A percentile compares a stretch with the other conserved stretches of the same genome.
These are phyloP conservation scores for Paramecium caudatum DNA, from an alignment of 73 alveolate genomes.

Conservation along the genomic window DNA sequence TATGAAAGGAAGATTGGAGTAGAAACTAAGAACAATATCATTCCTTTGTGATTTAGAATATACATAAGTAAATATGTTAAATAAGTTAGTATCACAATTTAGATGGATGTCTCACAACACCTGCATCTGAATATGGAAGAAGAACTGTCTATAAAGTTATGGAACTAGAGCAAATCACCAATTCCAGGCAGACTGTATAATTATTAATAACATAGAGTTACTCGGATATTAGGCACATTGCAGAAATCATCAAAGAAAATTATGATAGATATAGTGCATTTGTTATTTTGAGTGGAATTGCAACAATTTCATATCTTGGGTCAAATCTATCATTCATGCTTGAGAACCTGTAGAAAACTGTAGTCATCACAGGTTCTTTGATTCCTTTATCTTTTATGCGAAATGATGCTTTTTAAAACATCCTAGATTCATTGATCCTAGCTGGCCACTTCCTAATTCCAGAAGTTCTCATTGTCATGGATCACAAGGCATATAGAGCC, in stretches of 20 bases:
- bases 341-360: conserved; percentile 78
- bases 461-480: conserved; percentile 67
- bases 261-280: conserved; percentile 76
- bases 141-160: conserved; percentile 70
- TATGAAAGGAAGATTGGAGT: conserved; percentile 2
- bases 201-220: not conserved
- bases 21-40: conserved; percentile 54
- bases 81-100: conserved; percentile 6
- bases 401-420: conserved; percentile 77
- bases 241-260: conserved; percentile 74
- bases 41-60: conserved; percentile 72
- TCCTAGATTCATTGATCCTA: conserved; percentile 69
- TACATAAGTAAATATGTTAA: conserved; percentile 10
- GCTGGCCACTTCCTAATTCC: conserved; percentile 77
- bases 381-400: conserved; percentile 80
- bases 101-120: conserved; percentile 74
- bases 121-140: conserved; percentile 60
- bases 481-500: conserved; percentile 65
- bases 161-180: conserved; percentile 56
- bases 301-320: conserved; percentile 78
- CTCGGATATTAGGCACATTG: conserved; percentile 25
- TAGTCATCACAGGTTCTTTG: conserved; percentile 79
- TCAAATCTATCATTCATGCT: conserved; percentile 75
- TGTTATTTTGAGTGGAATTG: conserved; percentile 79
- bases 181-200: conserved; percentile 55